These are phyloP conservation scores for Venturia oleaginea DNA, from an alignment of 2,329 filamentous ascomycete genomes.

Conservation along the genomic window DNA sequence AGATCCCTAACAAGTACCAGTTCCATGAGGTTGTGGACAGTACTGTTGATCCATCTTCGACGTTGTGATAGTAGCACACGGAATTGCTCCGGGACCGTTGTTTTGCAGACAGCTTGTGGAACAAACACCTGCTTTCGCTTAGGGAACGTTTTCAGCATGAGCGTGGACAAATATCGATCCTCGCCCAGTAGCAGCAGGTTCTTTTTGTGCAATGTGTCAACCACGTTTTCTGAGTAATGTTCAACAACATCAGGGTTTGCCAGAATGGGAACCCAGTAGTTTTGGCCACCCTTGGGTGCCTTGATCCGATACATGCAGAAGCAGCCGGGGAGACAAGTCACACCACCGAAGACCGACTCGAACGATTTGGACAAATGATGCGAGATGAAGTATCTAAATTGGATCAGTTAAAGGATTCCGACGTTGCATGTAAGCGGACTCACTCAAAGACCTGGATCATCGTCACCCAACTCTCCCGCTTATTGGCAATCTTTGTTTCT, in stretches of 20 bases:
- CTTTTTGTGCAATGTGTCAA: constrained; percentile 97
- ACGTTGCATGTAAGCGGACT: constrained; percentile 21
- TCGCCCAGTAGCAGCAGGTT: constrained; percentile 85
- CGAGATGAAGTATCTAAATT: constrained; percentile 76
- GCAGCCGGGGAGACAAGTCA: constrained; percentile 94
- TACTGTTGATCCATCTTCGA: constrained; percentile 98
- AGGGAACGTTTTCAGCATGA: constrained; percentile 97
- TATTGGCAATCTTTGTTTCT: constrained; percentile 99
- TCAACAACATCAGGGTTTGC: constrained; percentile 98
- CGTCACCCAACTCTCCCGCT: constrained; percentile 85
- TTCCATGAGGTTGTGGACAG: constrained; percentile 97
- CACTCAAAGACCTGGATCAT: constrained; percentile 97
- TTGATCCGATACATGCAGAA: constrained; percentile 99
- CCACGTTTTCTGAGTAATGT: constrained; percentile 98
- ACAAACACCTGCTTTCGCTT: constrained; percentile 99
- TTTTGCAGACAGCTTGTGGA: constrained; percentile 97
- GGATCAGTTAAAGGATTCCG: constrained; percentile 2
- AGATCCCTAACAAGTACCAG: constrained; percentile 89
- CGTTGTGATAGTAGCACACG: constrained; percentile 87
- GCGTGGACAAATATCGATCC: constrained; percentile 88
- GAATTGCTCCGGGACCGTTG: constrained; percentile 88
- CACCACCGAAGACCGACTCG: constrained; percentile 96
- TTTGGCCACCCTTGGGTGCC: constrained; percentile 92
- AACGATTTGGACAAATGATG: constrained; percentile 96
- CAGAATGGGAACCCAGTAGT: constrained; percentile 98